Conservation (phyloP, 2,329 filamentous ascomycete species). For the Ploettnerulaceae sp. region DNA sequence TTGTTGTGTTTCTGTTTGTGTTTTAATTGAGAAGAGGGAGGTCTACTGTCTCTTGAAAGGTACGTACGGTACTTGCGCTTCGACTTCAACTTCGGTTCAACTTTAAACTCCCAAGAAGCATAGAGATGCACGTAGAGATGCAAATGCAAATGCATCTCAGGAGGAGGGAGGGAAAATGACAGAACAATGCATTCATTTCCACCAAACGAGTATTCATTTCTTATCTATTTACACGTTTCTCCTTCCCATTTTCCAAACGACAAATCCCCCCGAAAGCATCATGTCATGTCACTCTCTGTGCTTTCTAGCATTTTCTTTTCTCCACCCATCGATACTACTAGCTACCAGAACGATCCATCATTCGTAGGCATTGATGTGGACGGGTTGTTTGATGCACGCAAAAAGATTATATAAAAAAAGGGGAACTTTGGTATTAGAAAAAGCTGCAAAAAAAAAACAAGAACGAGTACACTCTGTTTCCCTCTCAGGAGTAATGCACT, state of each 20-base stretch:
- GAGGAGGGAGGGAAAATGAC: background rate
- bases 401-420: background rate
- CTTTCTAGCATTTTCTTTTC: background rate
- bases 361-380: background rate
- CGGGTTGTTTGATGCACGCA: slow-evolving; percentile 8
- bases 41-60: too few relatives aligned
- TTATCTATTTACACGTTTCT: slow-evolving; percentile 1
- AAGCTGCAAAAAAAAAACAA: slow-evolving; percentile 3
- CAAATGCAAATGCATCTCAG: background rate
- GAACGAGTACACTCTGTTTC: background rate
- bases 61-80: too few relatives aligned
- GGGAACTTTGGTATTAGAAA: slow-evolving; percentile 16
- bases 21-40: too few relatives aligned
- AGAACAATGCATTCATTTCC: background rate
- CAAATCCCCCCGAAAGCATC: background rate
- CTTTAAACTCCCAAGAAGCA: too few relatives aligned
- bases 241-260: background rate
- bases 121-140: too few relatives aligned
- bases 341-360: too few relatives aligned
- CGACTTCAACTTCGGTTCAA: too few relatives aligned
- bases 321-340: too few relatives aligned
- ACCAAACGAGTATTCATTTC: slow-evolving; percentile 1
- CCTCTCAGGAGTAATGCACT: background rate
- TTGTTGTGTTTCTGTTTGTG: too few relatives aligned
- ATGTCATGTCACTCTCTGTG: background rate